These are phyloP conservation scores for Colletotrichum liriopes DNA, from an alignment of 2,329 filamentous ascomycete genomes.

Conservation along the genomic window DNA sequence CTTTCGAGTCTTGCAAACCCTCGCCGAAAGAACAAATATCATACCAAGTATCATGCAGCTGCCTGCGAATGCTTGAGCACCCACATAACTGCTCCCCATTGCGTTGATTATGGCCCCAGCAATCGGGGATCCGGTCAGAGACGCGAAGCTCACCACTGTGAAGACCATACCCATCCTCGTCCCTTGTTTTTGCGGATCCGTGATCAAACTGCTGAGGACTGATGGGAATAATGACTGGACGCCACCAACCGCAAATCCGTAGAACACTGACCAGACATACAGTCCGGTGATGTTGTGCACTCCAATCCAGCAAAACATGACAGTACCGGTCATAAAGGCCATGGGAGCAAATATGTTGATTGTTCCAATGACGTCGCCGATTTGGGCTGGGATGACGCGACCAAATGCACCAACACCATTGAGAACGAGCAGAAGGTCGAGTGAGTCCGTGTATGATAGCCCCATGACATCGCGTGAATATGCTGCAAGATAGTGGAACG, in stretches of 20 bases:
- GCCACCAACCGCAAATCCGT: constrained; percentile 49
- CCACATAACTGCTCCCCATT: constrained; percentile 45
- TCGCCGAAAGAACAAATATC: constrained; percentile 38
- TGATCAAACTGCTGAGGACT: constrained; percentile 57
- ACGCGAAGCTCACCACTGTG: constrained; percentile 58
- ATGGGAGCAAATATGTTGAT: constrained; percentile 66
- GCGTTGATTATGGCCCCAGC: constrained; percentile 51
- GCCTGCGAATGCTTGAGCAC: constrained; percentile 46
- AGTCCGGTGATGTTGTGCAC: constrained; percentile 47
- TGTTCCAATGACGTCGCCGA: constrained; percentile 65
- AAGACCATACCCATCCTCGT: constrained; percentile 61
- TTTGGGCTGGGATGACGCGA: constrained; percentile 62
- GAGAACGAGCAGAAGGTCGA: constrained; percentile 64
- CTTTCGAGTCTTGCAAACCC: constrained; percentile 39
- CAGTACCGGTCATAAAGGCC: constrained; percentile 44
- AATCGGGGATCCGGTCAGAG: constrained; percentile 58
- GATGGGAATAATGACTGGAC: constrained; percentile 53
- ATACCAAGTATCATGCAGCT: constrained; percentile 40
- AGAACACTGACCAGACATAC: constrained; percentile 50
- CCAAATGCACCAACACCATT: constrained; percentile 68
- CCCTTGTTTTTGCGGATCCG: constrained; percentile 59
- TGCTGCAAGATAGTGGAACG: constrained; percentile 71
- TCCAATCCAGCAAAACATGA: constrained; percentile 52
- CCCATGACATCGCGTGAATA: constrained; percentile 62
- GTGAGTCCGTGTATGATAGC: constrained; percentile 50